Base-by-base conservation (phyloP, 805 yeast genomes). In the Metschnikowia corniflorae region DNA sequence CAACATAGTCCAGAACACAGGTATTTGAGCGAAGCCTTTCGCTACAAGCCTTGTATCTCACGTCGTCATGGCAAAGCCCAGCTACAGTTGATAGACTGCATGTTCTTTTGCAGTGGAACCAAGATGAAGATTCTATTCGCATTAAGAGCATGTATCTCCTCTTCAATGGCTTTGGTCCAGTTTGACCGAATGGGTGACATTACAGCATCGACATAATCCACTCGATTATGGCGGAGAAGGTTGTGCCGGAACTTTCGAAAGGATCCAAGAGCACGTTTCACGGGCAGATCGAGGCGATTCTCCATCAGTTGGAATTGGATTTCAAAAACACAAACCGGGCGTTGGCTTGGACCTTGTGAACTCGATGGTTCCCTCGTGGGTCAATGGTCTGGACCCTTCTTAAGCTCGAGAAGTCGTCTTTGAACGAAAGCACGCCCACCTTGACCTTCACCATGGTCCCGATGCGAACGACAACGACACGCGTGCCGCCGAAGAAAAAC, bases 251-350 rank as follows among this genome's bases (percentile, higher is more conserved):
- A 26, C 51, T 66, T 21, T 37, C 37, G 15, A 39, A 39, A 13
- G 42, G 54, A 12, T 45, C 47, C 4, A 39, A 52, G 15, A 42
- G 55, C 25, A 39, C 47, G 8, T 65, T 51, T 44, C 50, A 56
- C 26, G 61, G 58, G 18, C 50, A 86, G 50, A 73, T 93, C n/a
- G 81, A 84, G 37, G 97, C 95, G 0, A 76, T 91, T 33, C 69
- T 93, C 25, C 94, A 88, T 58, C 97, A 89, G 57, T 62, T 88
- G 23, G 98, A 93, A 57, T 63, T 93, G 20, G 62, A 78, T 23
- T 81, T 86, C 56, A 86, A 50, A 89, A 87, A 48, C 94, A 88
- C 45, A 88, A 82, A 49, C 81, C 97, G 0, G 85, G 86, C 42
- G 91, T 87, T 65, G 98, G 98, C 8, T 65, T 93, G 67, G 79